Conservation (phyloP, 768 basidiomycete genomes). For the Tulasnella calospora region DNA sequence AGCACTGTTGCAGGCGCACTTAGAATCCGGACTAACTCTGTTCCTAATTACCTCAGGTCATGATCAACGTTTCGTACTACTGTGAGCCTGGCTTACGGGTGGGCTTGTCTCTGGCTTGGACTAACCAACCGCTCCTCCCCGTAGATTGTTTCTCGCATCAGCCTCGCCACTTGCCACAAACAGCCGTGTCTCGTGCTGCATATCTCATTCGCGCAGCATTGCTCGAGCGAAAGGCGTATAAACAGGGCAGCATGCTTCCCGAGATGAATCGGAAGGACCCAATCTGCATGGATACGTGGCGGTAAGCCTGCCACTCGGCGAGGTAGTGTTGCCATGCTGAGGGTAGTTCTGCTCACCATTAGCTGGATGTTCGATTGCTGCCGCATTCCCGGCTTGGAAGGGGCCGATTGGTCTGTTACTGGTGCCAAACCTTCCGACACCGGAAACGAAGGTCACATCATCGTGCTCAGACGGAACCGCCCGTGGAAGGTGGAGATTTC, state of each 20-base stretch:
- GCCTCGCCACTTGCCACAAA: slow-evolving; percentile 49
- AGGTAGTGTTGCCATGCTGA: background rate
- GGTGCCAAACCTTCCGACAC: slow-evolving; percentile 54
- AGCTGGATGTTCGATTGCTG: slow-evolving; percentile 94
- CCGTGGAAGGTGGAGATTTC: slow-evolving; percentile 74
- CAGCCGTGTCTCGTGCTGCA: slow-evolving; percentile 63
- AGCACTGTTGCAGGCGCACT: background rate
- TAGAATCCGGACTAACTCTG: background rate
- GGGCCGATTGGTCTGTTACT: slow-evolving; percentile 71
- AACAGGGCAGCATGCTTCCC: slow-evolving; percentile 58
- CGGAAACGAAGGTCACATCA: slow-evolving; percentile 69
- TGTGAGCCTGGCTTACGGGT: slow-evolving; percentile 46
- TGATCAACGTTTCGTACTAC: slow-evolving; percentile 92
- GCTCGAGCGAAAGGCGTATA: slow-evolving; percentile 65
- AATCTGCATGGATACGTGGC: slow-evolving; percentile 82
- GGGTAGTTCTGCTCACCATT: background rate
- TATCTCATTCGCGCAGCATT: slow-evolving; percentile 63
- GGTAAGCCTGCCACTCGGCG: slow-evolving; percentile 41
- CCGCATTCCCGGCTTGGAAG: slow-evolving; percentile 67
- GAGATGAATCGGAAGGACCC: slow-evolving; percentile 65
- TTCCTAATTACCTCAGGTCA: slow-evolving; percentile 44
- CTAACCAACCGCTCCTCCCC: background rate
- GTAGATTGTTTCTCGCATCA: slow-evolving; percentile 75
- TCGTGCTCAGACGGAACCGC: slow-evolving; percentile 80
- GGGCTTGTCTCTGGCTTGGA: background rate